Evolutionary conservation across 2,329 filamentous ascomycete genomes (phyloP).

Genomic region (Fusarium mundagurra): DNA sequence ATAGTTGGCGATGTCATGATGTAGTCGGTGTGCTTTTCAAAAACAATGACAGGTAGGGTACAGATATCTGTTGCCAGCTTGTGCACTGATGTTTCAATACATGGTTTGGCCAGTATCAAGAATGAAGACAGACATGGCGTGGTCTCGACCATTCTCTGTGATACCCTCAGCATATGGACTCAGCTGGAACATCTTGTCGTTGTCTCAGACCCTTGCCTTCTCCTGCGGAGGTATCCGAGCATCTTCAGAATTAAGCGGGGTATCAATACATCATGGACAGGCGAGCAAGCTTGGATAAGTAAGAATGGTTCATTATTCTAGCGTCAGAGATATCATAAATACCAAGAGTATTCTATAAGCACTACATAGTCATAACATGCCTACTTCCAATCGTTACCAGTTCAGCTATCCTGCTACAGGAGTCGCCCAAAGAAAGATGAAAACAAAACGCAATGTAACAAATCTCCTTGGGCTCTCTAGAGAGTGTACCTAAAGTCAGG

Average conservation of each 20-base stretch:
- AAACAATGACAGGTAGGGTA: background rate
- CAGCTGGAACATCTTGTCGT: background rate
- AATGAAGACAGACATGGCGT: background rate
- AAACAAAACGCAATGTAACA: background rate
- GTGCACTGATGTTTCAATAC: rapidly evolving
- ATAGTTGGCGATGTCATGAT: background rate
- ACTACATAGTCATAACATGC: background rate
- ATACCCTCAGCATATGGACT: background rate
- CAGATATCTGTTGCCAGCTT: background rate
- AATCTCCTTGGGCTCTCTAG: background rate
- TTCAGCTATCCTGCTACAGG: too few relatives aligned
- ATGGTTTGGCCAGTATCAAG: background rate
- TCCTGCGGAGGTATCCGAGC: background rate
- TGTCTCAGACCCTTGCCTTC: background rate
- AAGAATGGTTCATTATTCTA: background rate
- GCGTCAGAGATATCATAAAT: too few relatives aligned
- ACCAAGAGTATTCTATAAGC: background rate
- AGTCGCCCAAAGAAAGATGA: rapidly evolving
- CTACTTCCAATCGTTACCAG: too few relatives aligned
- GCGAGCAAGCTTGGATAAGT: background rate
- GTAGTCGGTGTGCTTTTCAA: background rate
- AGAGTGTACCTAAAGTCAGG: constrained; percentile 50
- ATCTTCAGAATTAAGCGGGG: background rate
- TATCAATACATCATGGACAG: background rate
- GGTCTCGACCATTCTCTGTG: background rate